Evolutionary conservation across 345 rosid genomes (phyloP), one percentile per base, ranked within the genome.

Genomic region (Pistacia integerrima): DNA sequence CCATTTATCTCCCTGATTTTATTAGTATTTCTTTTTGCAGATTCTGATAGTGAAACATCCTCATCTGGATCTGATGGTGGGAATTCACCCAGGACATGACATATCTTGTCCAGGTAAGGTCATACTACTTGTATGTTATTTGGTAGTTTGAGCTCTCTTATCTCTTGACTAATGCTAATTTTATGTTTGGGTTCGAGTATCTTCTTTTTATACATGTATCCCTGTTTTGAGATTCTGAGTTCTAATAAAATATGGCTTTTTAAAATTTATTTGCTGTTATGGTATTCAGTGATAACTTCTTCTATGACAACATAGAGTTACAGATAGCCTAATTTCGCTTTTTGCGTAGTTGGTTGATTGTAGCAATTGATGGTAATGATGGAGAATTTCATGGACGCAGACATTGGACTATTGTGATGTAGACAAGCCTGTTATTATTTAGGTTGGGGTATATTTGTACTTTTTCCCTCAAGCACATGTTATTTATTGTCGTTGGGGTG

Each of bases 21-120:
- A 44, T 41, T 41, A 7, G 8, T 41, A 71, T 30, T 66, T 67
- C 73, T 70, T 59, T n/a, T 76, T 85, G 84, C 91, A 91, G 97
- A 93, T 79, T 92, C 98, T 49, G 99, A 96, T 82, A 91, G 93
- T 61, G 98, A 92, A 49, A 92, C 92, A 79, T 90, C 97, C 81
- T 94, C 98, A 25, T 90, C 98, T 79, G 98, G 90, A 70, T 93
- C 98, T 84, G 98, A 93, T 79, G 86, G 79, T 64, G 88, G 88
- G 70, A 85, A 85, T 66, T 85, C 84, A 67, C 85, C 74, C 59
- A 81, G 82, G 70, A 68, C 77, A 54, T 67, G 46, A 74, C 82
- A 73, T 72, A 61, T 64, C 72, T 74, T 67, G 70, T 79, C 56
- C 73, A 76, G 86, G 87, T 85, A 69, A 65, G 65, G 36, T 25